Evolutionary conservation across 768 basidiomycete species (phyloP).

Genomic region (Leccinum pellstonianum): DNA sequence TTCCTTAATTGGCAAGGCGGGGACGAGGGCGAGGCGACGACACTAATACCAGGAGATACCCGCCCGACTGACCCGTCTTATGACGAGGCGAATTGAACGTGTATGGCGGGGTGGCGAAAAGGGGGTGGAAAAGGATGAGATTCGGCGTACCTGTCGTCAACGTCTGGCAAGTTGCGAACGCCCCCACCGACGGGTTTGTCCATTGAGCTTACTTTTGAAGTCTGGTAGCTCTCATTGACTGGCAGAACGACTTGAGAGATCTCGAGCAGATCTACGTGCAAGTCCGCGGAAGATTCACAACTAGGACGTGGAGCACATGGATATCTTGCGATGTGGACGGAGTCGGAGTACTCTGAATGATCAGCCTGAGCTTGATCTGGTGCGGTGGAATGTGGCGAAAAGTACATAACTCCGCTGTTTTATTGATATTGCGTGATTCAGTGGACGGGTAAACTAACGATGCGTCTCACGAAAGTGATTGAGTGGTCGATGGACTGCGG

Average conservation of each 20-base stretch:
- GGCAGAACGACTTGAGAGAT: conserved; percentile 23
- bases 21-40: conserved; percentile 14
- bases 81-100: conserved; percentile 11
- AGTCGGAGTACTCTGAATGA: conserved; percentile 29
- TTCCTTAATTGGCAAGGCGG: conserved; percentile 9
- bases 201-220: conserved; percentile 23
- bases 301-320: conserved; percentile 28
- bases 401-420: conserved; percentile 18
- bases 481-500: conserved; percentile 1
- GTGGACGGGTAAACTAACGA: background rate
- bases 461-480: conserved; percentile 7
- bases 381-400: conserved; percentile 20
- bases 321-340: conserved; percentile 32
- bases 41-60: conserved; percentile 11
- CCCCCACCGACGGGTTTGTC: conserved; percentile 5
- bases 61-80: background rate
- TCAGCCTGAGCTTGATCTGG: conserved; percentile 26
- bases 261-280: conserved; percentile 27
- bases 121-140: conserved; percentile 29
- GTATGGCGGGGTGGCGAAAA: conserved; percentile 21
- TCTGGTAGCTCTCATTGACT: conserved; percentile 13
- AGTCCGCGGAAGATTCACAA: conserved; percentile 34
- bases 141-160: conserved; percentile 15
- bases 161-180: conserved; percentile 12
- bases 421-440: conserved; percentile 16